Conservation (phyloP, 2,329 filamentous ascomycete species). For the Tetracladium maxilliforme region DNA sequence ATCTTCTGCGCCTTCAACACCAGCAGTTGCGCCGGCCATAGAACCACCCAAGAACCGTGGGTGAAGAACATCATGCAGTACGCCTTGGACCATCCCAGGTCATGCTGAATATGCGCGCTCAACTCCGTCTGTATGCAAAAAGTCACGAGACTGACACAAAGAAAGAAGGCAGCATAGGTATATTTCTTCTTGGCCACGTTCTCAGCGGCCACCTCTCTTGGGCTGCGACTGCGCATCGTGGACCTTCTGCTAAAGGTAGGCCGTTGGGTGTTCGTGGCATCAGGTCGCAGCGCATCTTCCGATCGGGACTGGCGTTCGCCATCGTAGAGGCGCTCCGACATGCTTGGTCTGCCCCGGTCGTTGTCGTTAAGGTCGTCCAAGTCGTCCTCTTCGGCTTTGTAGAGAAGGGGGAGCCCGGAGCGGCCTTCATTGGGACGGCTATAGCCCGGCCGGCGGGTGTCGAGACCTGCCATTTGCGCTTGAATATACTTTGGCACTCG, state of each 20-base stretch:
- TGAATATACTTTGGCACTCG: constrained; percentile 21
- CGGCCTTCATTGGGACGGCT: constrained; percentile 19
- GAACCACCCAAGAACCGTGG: constrained; percentile 80
- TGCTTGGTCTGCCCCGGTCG: constrained; percentile 4
- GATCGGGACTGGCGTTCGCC: background rate
- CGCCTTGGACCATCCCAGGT: constrained; percentile 91
- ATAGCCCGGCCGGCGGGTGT: constrained; percentile 25
- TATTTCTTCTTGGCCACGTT: constrained; percentile 68
- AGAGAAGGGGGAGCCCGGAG: constrained; percentile 18
- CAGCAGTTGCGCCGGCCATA: constrained; percentile 76
- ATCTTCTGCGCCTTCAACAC: constrained; percentile 70
- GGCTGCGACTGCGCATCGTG: constrained; percentile 65
- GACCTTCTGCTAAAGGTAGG: constrained; percentile 37
- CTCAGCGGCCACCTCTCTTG: constrained; percentile 46
- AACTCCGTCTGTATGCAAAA: constrained; percentile 95
- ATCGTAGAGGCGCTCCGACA: background rate
- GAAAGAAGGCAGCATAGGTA: constrained; percentile 71
- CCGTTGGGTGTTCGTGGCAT: constrained; percentile 11
- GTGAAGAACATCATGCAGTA: constrained; percentile 99
- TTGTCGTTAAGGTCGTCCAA: constrained; percentile 8
- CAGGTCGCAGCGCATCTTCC: background rate
- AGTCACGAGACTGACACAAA: constrained; percentile 67
- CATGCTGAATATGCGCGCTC: constrained; percentile 84
- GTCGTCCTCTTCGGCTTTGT: constrained; percentile 14
- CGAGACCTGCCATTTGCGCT: constrained; percentile 10